phyloP scores from a whole-genome alignment of 1,139 yeast species.

The Hansenula sp. region DNA sequence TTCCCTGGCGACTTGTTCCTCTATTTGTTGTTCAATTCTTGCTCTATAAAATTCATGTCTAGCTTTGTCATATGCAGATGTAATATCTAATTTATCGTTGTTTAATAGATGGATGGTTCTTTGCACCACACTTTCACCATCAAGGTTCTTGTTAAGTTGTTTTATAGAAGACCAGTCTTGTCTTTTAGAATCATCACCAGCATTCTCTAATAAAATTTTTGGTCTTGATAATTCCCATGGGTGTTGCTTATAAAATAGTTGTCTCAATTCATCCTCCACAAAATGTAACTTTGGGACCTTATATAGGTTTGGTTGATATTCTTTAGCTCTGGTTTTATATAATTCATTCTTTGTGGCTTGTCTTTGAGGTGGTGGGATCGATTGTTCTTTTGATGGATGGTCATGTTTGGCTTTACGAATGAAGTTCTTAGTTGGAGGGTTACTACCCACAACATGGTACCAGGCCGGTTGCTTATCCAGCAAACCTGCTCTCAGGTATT shows the following conservation, averaged over 20 bases:
- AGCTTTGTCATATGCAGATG: constrained; percentile 80
- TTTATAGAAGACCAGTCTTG: constrained; percentile 77
- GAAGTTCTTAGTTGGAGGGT: constrained; percentile 72
- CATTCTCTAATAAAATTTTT: constrained; percentile 75
- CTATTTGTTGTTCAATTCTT: constrained; percentile 81
- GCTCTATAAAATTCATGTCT: constrained; percentile 83
- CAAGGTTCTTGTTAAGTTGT: constrained; percentile 71
- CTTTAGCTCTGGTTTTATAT: constrained; percentile 31
- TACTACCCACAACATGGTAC: constrained; percentile 76
- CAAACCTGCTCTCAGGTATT: constrained; percentile 62
- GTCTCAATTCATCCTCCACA: constrained; percentile 80
- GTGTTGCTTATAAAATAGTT: constrained; percentile 82
- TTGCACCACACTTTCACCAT: constrained; percentile 94
- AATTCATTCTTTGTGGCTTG: constrained; percentile 28
- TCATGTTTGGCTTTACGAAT: constrained; percentile 38
- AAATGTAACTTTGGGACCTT: constrained; percentile 50
- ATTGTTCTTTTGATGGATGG: constrained; percentile 18
- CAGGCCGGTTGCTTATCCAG: constrained; percentile 74
- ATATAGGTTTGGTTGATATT: constrained; percentile 24
- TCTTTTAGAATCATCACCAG: constrained; percentile 47
- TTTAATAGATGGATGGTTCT: constrained; percentile 72
- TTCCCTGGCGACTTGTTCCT: constrained; percentile 71
- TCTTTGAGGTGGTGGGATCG: constrained; percentile 21
- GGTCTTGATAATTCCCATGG: constrained; percentile 99
- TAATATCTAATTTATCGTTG: constrained; percentile 33